phyloP scores from a whole-genome alignment of 202 grass and related monocot genomes.

The Schoenoplectus triqueter region DNA sequence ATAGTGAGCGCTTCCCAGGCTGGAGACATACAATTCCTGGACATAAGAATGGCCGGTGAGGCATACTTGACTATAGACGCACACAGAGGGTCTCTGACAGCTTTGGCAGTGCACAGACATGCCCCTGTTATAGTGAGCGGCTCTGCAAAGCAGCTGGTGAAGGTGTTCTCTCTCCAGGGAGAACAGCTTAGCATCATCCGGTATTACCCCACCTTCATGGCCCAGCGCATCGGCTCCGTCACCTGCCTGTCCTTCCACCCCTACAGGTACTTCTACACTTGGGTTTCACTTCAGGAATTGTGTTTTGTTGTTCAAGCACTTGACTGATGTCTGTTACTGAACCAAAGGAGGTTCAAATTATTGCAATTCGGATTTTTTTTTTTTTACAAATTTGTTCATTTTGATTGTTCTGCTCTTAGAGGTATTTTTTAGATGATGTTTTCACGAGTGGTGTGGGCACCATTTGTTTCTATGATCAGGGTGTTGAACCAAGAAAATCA shows the following conservation, averaged over 20 bases:
- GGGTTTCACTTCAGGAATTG: not conserved
- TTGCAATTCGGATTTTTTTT: not conserved
- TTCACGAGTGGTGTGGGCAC: too few relatives aligned
- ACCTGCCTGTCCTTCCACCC: constrained; percentile 90
- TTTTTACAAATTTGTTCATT: not conserved
- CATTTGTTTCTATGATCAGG: not conserved
- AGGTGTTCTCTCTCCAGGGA: constrained; percentile 86
- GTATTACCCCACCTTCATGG: constrained; percentile 95
- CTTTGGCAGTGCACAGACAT: constrained; percentile 83
- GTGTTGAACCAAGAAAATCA: not conserved
- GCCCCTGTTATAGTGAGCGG: constrained; percentile 89
- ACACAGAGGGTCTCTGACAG: constrained; percentile 88
- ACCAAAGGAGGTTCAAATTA: not conserved
- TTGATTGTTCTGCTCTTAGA: not conserved
- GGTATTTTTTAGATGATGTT: not conserved
- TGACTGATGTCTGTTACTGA: not conserved
- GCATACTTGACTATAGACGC: constrained; percentile 84
- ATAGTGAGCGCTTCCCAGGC: constrained; percentile 91
- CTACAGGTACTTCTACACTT: constrained; percentile 38
- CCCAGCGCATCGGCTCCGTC: constrained; percentile 82
- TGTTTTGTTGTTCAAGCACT: constrained; percentile 1
- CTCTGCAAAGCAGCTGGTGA: constrained; percentile 91
- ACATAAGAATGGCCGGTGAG: constrained; percentile 67
- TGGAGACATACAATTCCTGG: constrained; percentile 90
- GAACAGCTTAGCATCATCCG: constrained; percentile 75